Conservation (phyloP, 148 eudicot species). For the Euryodendron excelsum region DNA sequence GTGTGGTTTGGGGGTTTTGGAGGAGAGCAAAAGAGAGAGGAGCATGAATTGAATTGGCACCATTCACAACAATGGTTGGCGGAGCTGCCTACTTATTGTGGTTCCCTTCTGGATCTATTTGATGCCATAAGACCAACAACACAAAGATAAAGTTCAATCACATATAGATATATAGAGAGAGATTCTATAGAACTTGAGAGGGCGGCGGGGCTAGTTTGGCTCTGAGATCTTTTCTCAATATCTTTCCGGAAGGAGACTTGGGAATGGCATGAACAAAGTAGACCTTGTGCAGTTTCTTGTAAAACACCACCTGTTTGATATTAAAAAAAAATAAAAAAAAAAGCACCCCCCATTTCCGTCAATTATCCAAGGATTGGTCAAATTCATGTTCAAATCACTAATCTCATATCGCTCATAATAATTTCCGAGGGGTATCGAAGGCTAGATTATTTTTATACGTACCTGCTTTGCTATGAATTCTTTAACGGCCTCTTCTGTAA, state of each 20-base stretch:
- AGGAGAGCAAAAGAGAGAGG: neutral
- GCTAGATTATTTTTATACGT: neutral
- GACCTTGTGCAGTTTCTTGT: constrained; percentile 83
- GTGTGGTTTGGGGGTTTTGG: no score
- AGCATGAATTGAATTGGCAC: neutral
- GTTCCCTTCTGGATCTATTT: neutral
- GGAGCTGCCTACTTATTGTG: neutral
- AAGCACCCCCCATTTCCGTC: neutral
- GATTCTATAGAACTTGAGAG: neutral
- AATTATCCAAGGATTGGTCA: neutral
- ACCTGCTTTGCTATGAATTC: constrained; percentile 82
- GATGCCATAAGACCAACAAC: neutral
- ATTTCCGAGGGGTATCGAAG: neutral
- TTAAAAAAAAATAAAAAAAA: neutral
- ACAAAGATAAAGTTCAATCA: neutral
- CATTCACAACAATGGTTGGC: neutral
- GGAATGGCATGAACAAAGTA: constrained; percentile 73
- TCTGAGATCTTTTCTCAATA: constrained; percentile 76
- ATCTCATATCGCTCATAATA: neutral
- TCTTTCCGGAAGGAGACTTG: constrained; percentile 83
- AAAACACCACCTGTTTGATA: constrained; percentile 69
- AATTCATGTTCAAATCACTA: neutral
- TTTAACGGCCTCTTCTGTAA: constrained; percentile 72
- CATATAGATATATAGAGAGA: no score
- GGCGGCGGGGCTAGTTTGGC: constrained; percentile 39